Evolutionary conservation across 1,284 basidiomycete species (phyloP), one percentile per base, ranked within the genome.

Genomic region (Pyrrhoderma noxium): DNA sequence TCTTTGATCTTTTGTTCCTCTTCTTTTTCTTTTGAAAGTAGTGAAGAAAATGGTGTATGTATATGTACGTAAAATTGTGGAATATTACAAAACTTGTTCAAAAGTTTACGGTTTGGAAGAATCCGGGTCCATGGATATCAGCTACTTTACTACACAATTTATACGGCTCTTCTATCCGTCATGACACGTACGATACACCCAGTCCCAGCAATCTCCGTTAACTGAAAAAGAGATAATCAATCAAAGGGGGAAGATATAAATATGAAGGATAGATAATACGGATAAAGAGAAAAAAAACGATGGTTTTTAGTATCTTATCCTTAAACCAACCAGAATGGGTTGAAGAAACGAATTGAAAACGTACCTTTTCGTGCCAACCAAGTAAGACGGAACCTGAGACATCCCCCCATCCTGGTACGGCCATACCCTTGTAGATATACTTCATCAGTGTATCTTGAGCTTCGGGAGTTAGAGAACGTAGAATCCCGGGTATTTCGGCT

Each of bases 351-450:
- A 42, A 14, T 9, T 23, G 9, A 36, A 5, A 58, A 27, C 77
- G 45, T 53, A 93, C 93, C 83, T 94, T 95, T 68, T 96, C 93
- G 65, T 96, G 93, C 93, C 93, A 98, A 19, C 82, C 85, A 21
- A 99, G 73, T 46, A 99, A 71, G 18, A 97, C 93, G 59, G 91
- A 93, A 40, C 89, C 89, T 59, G 82, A 88, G 59, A 89, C 80
- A 63, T 91, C 91, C 47, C 82, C 85, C 79, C 82, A 88, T 43
- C 80, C 89, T 9, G 86, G 82, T 73, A 82, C 76, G 4, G 75
- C 89, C 89, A 92, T 93, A 27, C 87, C 93, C 71, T 99, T 99
- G 81, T 99, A 99, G 21, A 99, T 72, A 64, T 96, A 99, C 66
- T 96, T 97, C 95, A 98, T 99, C 52, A 98, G 74, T 34, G 84